Base-by-base conservation (phyloP, 2,329 filamentous ascomycete genomes). In the Xylaria polymorpha region DNA sequence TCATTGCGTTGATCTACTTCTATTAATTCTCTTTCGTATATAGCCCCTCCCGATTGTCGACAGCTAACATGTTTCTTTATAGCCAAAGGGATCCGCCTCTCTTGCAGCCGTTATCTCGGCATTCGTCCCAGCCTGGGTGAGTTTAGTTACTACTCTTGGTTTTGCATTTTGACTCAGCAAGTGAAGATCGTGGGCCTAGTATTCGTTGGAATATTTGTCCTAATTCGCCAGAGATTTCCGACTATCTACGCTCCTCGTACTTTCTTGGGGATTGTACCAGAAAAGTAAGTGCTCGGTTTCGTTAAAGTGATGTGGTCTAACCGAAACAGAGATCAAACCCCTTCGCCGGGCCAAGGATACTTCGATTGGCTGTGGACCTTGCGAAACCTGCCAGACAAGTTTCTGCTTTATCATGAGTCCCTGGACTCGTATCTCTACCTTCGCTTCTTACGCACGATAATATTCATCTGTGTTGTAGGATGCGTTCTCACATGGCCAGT, bases 391-490 rank as follows among this genome's bases (percentile, higher is more conserved):
- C 84, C 86, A 6, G 94, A 98, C 80, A 90, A 89, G 68, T 96
- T 93, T 75, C 87, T 94, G 32, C 87, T 98, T 48, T 92, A 94
- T 74, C 93, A 97, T 80, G 92, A 94, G 79, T 94, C 93, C 2
- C 87, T 98, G 71, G 95, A 98, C 79, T 90, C 92, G 39, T 98
- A 94, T 79, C 88, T 98, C 32, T 93, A 97, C 77, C 86, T 98
- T 55, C 92, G 94, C 53, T 97, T 94, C 77, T 84, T 98, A 69
- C 92, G 93, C 76, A 88, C 96, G 63, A 84, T 91, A 35, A 88
- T 91, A 64, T 86, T 92, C 74, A 92, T 96, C 73, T 94, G 92
- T 80, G 85, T 97, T 60, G 90, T 94, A 15, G 95, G 94, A 68
- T 90, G 90, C 74, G 85, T 85, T 75, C 89, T 98, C 59, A 95